A percentile compares a stretch with the other conserved stretches of the same genome.
Evolutionary conservation across 2,329 filamentous ascomycete genomes (phyloP).

Genomic region (Clathrospora elynae): DNA sequence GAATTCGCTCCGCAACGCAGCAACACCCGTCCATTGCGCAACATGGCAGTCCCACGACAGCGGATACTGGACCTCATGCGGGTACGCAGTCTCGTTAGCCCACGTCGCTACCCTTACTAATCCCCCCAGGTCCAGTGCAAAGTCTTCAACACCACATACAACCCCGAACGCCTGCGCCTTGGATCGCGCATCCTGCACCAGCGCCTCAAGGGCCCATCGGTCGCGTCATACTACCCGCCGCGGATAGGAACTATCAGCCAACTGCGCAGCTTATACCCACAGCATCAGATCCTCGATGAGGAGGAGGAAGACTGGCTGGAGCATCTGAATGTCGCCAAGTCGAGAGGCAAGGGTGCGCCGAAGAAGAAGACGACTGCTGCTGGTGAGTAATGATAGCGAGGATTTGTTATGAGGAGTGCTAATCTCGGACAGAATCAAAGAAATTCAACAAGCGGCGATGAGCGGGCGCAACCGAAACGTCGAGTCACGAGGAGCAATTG

Average conservation of each 20-base stretch:
- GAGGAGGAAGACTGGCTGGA: constrained; percentile 79
- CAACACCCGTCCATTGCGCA: constrained; percentile 16
- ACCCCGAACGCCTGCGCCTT: constrained; percentile 78
- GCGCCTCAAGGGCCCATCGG: constrained; percentile 78
- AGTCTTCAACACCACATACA: constrained; percentile 89
- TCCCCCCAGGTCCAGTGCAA: constrained; percentile 76
- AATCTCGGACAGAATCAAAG: constrained; percentile 48
- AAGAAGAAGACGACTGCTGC: constrained; percentile 79
- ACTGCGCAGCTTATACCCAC: constrained; percentile 71
- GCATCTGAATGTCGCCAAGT: constrained; percentile 58
- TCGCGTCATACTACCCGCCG: constrained; percentile 88
- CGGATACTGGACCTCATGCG: constrained; percentile 74
- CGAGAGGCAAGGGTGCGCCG: constrained; percentile 81
- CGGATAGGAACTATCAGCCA: constrained; percentile 73
- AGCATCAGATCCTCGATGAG: constrained; percentile 73
- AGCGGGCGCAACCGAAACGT: constrained; percentile 3
- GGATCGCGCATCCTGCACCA: constrained; percentile 94
- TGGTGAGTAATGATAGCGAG: constrained; percentile 42
- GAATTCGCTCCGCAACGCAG: too few species aligned
- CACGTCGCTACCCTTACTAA: constrained; percentile 5
- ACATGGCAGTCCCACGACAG: constrained; percentile 59
- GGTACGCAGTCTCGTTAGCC: constrained; percentile 54
- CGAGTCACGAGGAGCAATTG: not conserved
- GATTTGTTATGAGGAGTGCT: constrained; percentile 1
- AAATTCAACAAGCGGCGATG: constrained; percentile 55